These are phyloP conservation scores for Phytopythium aichiense DNA, from an alignment of 352 stramenopile genomes.

Conservation along the genomic window DNA sequence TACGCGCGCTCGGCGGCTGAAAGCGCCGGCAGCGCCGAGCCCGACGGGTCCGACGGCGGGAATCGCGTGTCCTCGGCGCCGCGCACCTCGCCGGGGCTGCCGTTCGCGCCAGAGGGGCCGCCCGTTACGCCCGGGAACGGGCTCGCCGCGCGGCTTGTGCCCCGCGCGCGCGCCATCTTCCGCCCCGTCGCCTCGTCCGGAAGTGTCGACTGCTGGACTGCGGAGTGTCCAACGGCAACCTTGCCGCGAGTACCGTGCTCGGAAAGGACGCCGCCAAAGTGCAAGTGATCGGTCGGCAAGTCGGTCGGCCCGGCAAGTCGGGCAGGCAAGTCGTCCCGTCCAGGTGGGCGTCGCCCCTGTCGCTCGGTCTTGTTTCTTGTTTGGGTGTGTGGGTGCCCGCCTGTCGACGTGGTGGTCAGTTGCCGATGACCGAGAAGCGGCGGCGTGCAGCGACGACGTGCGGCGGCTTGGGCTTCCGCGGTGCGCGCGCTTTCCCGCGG, in stretches of 20 bases:
- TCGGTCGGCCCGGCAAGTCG: too few species aligned
- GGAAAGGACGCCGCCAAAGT: slow-evolving; percentile 3
- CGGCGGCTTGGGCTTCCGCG: not conserved
- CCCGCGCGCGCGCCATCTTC: not conserved
- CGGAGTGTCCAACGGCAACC: not conserved
- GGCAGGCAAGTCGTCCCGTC: too few species aligned
- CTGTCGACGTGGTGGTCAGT: not conserved
- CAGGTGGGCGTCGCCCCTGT: not conserved
- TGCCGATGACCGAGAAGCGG: not conserved
- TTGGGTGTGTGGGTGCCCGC: not conserved
- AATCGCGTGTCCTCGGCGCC: slow-evolving; percentile 7
- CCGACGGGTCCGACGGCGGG: slow-evolving; percentile 3
- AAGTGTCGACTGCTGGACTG: too few species aligned
- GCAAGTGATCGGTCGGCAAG: not conserved
- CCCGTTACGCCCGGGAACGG: slow-evolving; percentile 1
- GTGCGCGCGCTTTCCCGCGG: not conserved
- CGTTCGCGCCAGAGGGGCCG: not conserved
- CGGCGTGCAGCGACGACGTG: not conserved
- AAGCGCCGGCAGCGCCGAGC: slow-evolving; percentile 17
- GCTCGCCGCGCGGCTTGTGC: slow-evolving; percentile 2
- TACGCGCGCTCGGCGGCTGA: slow-evolving; percentile 43
- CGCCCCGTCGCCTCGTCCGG: not conserved
- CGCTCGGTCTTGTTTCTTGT: slow-evolving; percentile 1
- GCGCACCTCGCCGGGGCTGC: not conserved
- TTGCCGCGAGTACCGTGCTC: slow-evolving; percentile 6